These are phyloP conservation scores for Chrysoporthe austroafricana DNA, from an alignment of 2,329 filamentous ascomycete genomes.

Conservation along the genomic window DNA sequence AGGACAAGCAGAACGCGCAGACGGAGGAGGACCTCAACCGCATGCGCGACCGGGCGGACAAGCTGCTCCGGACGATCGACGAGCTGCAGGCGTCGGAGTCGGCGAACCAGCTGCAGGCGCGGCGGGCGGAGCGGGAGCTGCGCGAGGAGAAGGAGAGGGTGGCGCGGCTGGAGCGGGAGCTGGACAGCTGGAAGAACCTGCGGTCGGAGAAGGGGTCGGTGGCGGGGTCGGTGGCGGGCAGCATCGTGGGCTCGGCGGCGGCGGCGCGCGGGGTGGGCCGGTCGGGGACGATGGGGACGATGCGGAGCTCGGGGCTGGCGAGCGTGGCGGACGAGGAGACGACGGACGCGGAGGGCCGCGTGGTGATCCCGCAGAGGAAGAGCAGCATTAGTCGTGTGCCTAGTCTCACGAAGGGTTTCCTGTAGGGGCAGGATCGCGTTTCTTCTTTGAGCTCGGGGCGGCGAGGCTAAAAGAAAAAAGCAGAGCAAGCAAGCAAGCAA, in stretches of 20 bases:
- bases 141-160: constrained; percentile 85
- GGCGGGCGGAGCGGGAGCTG: constrained; percentile 87
- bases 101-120: constrained; percentile 75
- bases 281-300: constrained; percentile 37
- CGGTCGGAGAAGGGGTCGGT: constrained; percentile 62
- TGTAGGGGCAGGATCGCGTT: constrained; percentile 47
- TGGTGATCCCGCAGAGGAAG: constrained; percentile 67
- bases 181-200: constrained; percentile 82
- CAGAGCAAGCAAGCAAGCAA: constrained; percentile 6
- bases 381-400: constrained; percentile 65
- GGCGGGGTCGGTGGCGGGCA: constrained; percentile 32
- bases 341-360: constrained; percentile 44
- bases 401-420: constrained; percentile 79
- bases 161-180: constrained; percentile 81
- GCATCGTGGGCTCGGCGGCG: constrained; percentile 30
- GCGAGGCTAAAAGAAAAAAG: background rate
- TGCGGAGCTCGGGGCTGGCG: constrained; percentile 48
- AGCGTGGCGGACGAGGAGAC: constrained; percentile 42
- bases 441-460: constrained; percentile 16
- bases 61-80: constrained; percentile 87
- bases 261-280: constrained; percentile 32
- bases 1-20: constrained; percentile 83
- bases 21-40: constrained; percentile 82
- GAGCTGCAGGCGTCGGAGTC: constrained; percentile 90
- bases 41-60: constrained; percentile 87